Evolutionary conservation across 2,329 filamentous ascomycete species (phyloP).

Genomic region (Sporothrix dimorphospora): DNA sequence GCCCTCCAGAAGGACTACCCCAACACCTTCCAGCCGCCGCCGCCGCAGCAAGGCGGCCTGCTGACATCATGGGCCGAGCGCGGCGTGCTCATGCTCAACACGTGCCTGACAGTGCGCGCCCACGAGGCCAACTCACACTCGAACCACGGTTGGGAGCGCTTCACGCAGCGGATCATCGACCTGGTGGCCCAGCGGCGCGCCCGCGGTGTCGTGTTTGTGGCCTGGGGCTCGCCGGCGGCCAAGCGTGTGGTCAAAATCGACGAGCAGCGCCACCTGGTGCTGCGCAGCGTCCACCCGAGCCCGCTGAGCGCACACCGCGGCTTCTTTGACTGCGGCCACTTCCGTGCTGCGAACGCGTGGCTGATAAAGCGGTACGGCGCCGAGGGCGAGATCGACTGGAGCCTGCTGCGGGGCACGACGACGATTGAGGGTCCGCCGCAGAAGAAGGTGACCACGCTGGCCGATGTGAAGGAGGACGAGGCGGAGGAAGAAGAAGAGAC

Average conservation of each 20-base stretch:
- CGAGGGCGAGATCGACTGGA: slow-evolving; percentile 86
- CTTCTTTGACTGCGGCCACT: slow-evolving; percentile 83
- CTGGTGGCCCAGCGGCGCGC: slow-evolving; percentile 76
- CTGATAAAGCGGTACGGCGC: slow-evolving; percentile 74
- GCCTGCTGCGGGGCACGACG: slow-evolving; percentile 49
- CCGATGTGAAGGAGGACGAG: slow-evolving; percentile 31
- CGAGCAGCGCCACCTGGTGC: slow-evolving; percentile 72
- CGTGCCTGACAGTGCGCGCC: slow-evolving; percentile 88
- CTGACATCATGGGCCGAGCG: slow-evolving; percentile 93
- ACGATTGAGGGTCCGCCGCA: slow-evolving; percentile 34
- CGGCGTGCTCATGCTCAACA: slow-evolving; percentile 91
- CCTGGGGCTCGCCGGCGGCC: slow-evolving; percentile 86
- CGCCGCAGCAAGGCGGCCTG: slow-evolving; percentile 77
- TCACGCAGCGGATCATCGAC: slow-evolving; percentile 92
- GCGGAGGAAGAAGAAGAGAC: slow-evolving; percentile 24
- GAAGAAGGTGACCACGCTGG: slow-evolving; percentile 32
- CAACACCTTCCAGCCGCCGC: slow-evolving; percentile 70
- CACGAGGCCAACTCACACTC: slow-evolving; percentile 86
- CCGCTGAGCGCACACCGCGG: slow-evolving; percentile 83
- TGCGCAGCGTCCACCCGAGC: slow-evolving; percentile 88
- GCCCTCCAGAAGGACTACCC: slow-evolving; percentile 89
- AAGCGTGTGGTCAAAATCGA: slow-evolving; percentile 78
- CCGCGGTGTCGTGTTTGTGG: slow-evolving; percentile 88
- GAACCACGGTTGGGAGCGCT: slow-evolving; percentile 86
- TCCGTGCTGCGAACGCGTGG: slow-evolving; percentile 84